Evolutionary conservation across 441 rosid species (phyloP), one percentile per base, ranked within the genome.

Genomic region (Macaranga tanarius): DNA sequence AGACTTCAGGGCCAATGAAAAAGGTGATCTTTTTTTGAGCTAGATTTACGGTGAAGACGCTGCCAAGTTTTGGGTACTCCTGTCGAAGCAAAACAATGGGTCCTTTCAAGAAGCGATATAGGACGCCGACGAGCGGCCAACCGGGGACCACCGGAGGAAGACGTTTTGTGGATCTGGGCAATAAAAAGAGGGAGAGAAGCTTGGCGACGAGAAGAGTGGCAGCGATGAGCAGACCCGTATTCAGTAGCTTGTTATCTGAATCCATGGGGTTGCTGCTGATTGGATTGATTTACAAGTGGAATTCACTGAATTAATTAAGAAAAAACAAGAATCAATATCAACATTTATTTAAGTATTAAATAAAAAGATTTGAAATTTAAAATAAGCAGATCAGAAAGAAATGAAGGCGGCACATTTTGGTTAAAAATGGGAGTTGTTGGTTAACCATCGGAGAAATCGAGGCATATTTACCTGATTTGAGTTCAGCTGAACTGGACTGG

Each of bases 1-100:
- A 93, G 42, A 96, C 98, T 79, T 96, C 98, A 34, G 98, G 99
- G 4, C 98, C 99, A 52, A 93, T 87, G 63, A 96, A 88, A 80
- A 96, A 96, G 0, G 98, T 96, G 17, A 96, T 89, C 73, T 96
- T 96, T 87, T 85, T 85, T 74, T 90, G 86, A 75, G 87, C 62
- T 57, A 96, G 79, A 64, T 85, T 86, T 65, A 96, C 84, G 10
- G 98, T 93, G 83, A 96, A 96, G 0, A 96, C 98, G 79, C 96
- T 89, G n/a, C 98, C 99, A 15, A 92, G 93, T 84, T 90, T 93
- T 10, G 92, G 88, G 48, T 92, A 96, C 84, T 96, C 98, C 28
- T 92, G 90, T n/a, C 96, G 86, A 58, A 96, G 89, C 97, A 96
- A 87, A 44, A 89, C 55, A 6, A 96, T 85, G 0, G 99, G 98